Percentiles rank a stretch among this genome's conserved stretches.
Evolutionary conservation across 495 filamentous ascomycete genomes (phyloP).

Genomic region (Annulohypoxylon nitens): DNA sequence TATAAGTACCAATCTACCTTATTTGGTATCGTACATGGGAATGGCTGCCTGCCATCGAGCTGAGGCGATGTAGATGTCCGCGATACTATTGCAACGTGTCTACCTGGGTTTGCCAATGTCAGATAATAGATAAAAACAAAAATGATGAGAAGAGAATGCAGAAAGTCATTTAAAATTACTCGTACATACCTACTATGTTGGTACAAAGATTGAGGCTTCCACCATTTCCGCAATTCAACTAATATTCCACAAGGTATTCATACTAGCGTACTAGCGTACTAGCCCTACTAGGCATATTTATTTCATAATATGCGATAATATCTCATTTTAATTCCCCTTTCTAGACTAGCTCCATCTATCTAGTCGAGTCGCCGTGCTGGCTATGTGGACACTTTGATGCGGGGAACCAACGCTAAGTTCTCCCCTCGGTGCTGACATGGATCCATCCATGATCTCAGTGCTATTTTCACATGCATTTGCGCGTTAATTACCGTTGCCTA

Average conservation of each 20-base stretch:
- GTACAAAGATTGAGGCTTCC: no score
- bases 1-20: not conserved
- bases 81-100: not conserved
- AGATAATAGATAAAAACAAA: not conserved
- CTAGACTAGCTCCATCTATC: not conserved
- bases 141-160: not conserved
- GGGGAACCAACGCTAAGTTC: slow-evolving; percentile 7
- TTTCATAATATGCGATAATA: no score
- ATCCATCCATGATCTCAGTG: not conserved
- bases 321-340: not conserved
- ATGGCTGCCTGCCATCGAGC: not conserved
- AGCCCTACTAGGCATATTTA: no score
- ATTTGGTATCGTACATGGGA: not conserved
- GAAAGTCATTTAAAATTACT: no score
- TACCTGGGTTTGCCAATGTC: not conserved
- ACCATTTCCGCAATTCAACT: no score
- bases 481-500: no score
- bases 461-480: slow-evolving; percentile 21
- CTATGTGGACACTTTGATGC: not conserved
- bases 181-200: no score
- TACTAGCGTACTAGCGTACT: no score
- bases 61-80: not conserved
- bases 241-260: no score
- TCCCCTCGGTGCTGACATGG: slow-evolving; percentile 14
- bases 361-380: no score